Evolutionary conservation across 768 basidiomycete genomes (phyloP).

Genomic region (Amanita pseudoporphyria): DNA sequence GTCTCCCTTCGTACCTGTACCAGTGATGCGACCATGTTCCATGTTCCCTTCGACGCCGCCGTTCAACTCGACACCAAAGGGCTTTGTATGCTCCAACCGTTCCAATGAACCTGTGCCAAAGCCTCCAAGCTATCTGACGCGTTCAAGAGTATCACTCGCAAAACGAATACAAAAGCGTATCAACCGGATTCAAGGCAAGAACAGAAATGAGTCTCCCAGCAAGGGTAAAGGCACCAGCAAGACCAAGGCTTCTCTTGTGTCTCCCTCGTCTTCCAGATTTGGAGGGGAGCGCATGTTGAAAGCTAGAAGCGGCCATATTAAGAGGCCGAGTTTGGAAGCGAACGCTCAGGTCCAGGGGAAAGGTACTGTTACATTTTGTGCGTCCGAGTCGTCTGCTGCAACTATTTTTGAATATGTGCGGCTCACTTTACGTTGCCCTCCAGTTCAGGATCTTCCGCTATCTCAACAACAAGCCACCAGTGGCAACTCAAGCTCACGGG

Average conservation of each 20-base stretch:
- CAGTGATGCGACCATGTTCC: too few species aligned
- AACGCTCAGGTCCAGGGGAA: not conserved
- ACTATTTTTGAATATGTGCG: not conserved
- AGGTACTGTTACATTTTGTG: not conserved
- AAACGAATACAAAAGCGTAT: slow-evolving; percentile 3
- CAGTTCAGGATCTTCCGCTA: not conserved
- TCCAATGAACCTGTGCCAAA: not conserved
- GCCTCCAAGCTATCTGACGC: not conserved
- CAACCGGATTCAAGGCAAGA: slow-evolving; percentile 1
- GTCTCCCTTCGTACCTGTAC: too few species aligned
- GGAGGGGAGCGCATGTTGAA: not conserved
- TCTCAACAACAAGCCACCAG: not conserved
- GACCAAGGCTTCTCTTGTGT: not conserved
- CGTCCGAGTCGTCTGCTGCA: too few species aligned
- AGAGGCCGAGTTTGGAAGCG: slow-evolving; percentile 3
- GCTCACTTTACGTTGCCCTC: not conserved
- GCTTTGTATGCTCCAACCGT: not conserved
- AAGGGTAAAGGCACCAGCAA: not conserved
- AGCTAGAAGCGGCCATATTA: slow-evolving; percentile 4
- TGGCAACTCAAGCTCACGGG: not conserved
- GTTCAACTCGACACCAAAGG: not conserved
- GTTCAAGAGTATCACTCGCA: not conserved
- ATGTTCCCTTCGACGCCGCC: slow-evolving; percentile 1
- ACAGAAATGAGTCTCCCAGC: not conserved
- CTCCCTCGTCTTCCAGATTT: not conserved